phyloP scores from a whole-genome alignment of 495 filamentous ascomycete species.

The Sphaerosporella brunnea region DNA sequence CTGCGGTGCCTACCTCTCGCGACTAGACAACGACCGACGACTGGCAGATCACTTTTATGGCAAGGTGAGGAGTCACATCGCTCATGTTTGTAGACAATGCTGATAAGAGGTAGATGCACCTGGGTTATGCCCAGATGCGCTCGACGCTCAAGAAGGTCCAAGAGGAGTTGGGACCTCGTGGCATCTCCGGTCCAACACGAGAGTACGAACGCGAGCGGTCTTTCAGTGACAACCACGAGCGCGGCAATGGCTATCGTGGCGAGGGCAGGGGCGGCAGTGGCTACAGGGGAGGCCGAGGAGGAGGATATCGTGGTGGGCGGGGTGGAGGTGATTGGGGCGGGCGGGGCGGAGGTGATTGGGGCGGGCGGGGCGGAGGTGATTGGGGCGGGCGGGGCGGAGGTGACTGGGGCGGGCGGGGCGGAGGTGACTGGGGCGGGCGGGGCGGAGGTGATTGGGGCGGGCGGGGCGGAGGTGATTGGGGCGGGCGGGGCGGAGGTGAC shows the following conservation, averaged over 20 bases:
- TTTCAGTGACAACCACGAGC: slow-evolving; percentile 34
- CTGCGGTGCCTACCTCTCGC: slow-evolving; percentile 77
- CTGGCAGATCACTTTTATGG: slow-evolving; percentile 96
- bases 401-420: slow-evolving; percentile 11
- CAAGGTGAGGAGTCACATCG: slow-evolving; percentile 33
- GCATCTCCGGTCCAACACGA: slow-evolving; percentile 42
- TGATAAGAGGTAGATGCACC: slow-evolving; percentile 49
- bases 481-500: no score
- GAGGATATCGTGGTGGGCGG: slow-evolving; percentile 29
- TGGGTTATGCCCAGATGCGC: slow-evolving; percentile 95
- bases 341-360: slow-evolving; percentile 11
- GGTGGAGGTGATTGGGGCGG: slow-evolving; percentile 29
- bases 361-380: slow-evolving; percentile 8
- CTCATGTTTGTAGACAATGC: no score
- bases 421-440: no score
- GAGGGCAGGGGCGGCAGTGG: slow-evolving; percentile 39
- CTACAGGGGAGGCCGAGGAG: slow-evolving; percentile 28
- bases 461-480: no score
- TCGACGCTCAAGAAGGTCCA: slow-evolving; percentile 72
- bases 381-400: slow-evolving; percentile 8
- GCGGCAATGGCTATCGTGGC: slow-evolving; percentile 30
- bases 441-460: no score
- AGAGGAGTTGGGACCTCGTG: slow-evolving; percentile 56
- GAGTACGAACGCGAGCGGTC: slow-evolving; percentile 33
- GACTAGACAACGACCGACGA: slow-evolving; percentile 84